A percentile compares a stretch with the other conserved stretches of the same genome.
These are phyloP conservation scores for Schizonepeta tenuifolia DNA, from an alignment of 257 asterid species.

Conservation along the genomic window DNA sequence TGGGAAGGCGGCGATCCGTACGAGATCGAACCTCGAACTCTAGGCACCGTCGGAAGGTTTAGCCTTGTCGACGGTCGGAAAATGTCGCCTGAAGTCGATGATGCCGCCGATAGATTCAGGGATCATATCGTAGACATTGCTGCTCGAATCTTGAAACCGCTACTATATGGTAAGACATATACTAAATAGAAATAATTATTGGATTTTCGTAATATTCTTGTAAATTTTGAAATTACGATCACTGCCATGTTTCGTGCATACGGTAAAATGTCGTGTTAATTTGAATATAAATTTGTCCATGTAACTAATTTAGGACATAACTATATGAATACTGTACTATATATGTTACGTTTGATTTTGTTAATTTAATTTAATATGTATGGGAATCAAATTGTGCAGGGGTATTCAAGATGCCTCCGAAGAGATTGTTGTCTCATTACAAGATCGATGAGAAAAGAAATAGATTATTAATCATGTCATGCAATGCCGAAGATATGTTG, in stretches of 20 bases:
- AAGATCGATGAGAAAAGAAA: slow-evolving; percentile 73
- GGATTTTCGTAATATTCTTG: no score
- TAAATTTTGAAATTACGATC: no score
- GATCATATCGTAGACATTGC: slow-evolving; percentile 63
- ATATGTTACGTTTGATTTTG: neutral
- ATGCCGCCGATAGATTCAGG: slow-evolving; percentile 5
- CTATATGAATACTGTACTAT: no score
- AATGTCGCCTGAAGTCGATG: slow-evolving; percentile 23
- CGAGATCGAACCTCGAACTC: slow-evolving; percentile 60
- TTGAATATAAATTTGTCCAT: no score
- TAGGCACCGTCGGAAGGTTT: slow-evolving; percentile 68
- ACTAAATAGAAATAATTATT: neutral
- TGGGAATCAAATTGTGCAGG: slow-evolving; percentile 53
- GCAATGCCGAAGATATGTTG: slow-evolving; percentile 98
- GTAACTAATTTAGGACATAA: neutral
- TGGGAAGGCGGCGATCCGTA: slow-evolving; percentile 99
- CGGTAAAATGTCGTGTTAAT: neutral
- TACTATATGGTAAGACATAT: slow-evolving; percentile 62
- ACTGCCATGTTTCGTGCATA: slow-evolving; percentile 8
- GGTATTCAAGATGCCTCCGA: slow-evolving; percentile 90
- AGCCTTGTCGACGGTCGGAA: slow-evolving; percentile 40
- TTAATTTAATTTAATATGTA: neutral
- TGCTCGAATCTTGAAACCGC: slow-evolving; percentile 76
- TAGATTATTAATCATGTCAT: slow-evolving; percentile 75
- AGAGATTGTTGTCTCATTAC: slow-evolving; percentile 89